Evolutionary conservation across 768 basidiomycete genomes (phyloP).

Genomic region (Suillus bovinus): DNA sequence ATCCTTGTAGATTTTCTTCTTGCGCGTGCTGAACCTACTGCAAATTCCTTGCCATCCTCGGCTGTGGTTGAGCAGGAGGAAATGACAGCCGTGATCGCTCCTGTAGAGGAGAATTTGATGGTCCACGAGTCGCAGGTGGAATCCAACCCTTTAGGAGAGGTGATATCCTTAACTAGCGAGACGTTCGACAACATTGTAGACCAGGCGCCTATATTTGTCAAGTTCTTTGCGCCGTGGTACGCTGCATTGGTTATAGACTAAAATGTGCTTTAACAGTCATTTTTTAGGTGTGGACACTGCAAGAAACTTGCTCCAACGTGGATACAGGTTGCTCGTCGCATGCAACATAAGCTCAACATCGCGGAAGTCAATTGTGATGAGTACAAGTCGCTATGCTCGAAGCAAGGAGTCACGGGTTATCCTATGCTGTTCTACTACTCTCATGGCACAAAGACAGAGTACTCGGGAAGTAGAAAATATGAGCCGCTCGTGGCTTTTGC

Average conservation of each 20-base stretch:
- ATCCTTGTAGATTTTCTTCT: conserved; percentile 57
- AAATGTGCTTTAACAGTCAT: not conserved
- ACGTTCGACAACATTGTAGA: conserved; percentile 42
- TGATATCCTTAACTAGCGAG: conserved; percentile 26
- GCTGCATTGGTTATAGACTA: not conserved
- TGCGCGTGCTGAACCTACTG: conserved; percentile 37
- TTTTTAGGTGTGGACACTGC: conserved; percentile 85
- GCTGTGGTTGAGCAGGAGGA: conserved; percentile 13
- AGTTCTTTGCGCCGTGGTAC: conserved; percentile 91
- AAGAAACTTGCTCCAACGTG: conserved; percentile 89
- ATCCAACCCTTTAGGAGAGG: conserved; percentile 27
- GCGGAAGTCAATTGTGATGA: conserved; percentile 91
- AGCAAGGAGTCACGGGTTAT: conserved; percentile 73
- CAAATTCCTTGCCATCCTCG: conserved; percentile 10
- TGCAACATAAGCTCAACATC: conserved; percentile 72
- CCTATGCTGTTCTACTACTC: conserved; percentile 79
- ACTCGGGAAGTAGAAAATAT: conserved; percentile 69
- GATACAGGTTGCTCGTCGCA: conserved; percentile 67
- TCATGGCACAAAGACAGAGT: conserved; percentile 65
- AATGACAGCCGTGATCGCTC: conserved; percentile 1
- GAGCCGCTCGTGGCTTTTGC: conserved; percentile 73
- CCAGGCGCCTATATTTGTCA: conserved; percentile 59
- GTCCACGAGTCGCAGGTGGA: conserved; percentile 18
- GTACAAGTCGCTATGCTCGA: conserved; percentile 62
- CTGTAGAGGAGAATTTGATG: conserved; percentile 12